Percentiles rank a stretch among this genome's conserved stretches.
Conservation (phyloP, 345 rosid genomes). For the Passiflora organensis region DNA sequence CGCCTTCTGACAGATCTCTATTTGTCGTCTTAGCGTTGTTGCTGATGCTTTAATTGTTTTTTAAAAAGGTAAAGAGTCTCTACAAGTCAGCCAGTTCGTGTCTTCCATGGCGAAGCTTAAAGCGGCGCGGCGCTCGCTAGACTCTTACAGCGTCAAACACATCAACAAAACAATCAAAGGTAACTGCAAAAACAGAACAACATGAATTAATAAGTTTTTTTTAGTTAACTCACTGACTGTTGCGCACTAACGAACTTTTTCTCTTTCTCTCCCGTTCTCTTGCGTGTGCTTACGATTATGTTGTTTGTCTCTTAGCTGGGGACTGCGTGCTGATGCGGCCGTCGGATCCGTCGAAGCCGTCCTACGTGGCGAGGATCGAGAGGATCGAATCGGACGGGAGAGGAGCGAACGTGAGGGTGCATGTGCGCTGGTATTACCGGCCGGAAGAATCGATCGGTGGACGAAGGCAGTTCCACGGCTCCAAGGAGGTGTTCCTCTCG, state of each 20-base stretch:
- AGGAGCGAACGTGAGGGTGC: constrained; percentile 65
- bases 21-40: too few relatives aligned
- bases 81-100: not conserved
- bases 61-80: too few relatives aligned
- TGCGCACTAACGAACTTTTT: too few relatives aligned
- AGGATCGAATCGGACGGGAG: constrained; percentile 81
- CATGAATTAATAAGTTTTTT: too few relatives aligned
- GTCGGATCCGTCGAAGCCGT: constrained; percentile 67
- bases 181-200: too few relatives aligned
- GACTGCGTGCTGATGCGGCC: constrained; percentile 97
- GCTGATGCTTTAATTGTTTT: too few relatives aligned
- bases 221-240: too few relatives aligned
- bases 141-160: constrained; percentile 65
- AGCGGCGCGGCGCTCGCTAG: constrained; percentile 64
- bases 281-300: too few relatives aligned
- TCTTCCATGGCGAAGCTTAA: constrained; percentile 75
- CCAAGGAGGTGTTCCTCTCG: constrained; percentile 88
- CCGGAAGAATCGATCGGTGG: constrained; percentile 99
- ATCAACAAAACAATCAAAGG: constrained; percentile 69
- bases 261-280: too few relatives aligned
- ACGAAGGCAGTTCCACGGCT: constrained; percentile 88
- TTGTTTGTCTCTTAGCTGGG: constrained; percentile 64
- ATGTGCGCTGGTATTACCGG: constrained; percentile 91
- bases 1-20: too few relatives aligned
- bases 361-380: constrained; percentile 89